These are phyloP conservation scores for Leishmania tarentolae DNA, from an alignment of 208 protist genomes.

Conservation along the genomic window DNA sequence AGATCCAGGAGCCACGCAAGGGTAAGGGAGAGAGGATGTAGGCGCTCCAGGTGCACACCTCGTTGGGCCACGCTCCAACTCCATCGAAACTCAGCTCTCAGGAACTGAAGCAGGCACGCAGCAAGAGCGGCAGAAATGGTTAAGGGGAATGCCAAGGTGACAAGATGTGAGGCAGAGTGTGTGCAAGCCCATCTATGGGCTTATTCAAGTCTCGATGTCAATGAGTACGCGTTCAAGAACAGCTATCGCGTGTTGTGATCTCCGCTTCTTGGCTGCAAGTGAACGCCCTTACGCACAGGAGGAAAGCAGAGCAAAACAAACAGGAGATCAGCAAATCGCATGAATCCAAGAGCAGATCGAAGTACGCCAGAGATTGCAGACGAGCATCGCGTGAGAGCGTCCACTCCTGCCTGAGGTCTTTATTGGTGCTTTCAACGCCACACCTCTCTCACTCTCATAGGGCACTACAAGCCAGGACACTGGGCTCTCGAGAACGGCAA, in stretches of 20 bases:
- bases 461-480: not conserved
- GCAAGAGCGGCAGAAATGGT: not conserved
- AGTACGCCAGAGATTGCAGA: not conserved
- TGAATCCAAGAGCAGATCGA: not conserved
- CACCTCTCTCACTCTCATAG: not conserved
- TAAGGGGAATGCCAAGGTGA: not conserved
- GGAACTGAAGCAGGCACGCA: not conserved
- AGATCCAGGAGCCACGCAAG: not conserved
- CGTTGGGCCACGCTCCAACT: slow-evolving; percentile 16
- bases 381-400: not conserved
- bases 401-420: not conserved
- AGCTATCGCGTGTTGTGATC: not conserved
- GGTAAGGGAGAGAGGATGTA: not conserved
- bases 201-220: not conserved
- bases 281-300: not conserved
- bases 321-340: not conserved
- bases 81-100: slow-evolving; percentile 3
- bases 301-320: not conserved
- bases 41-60: slow-evolving; percentile 9
- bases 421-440: not conserved
- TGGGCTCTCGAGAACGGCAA: not conserved
- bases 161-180: not conserved
- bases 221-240: not conserved
- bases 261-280: not conserved
- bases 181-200: not conserved